phyloP scores from a whole-genome alignment of 2,329 filamentous ascomycete genomes.

The Arthrinium phaeospermum region DNA sequence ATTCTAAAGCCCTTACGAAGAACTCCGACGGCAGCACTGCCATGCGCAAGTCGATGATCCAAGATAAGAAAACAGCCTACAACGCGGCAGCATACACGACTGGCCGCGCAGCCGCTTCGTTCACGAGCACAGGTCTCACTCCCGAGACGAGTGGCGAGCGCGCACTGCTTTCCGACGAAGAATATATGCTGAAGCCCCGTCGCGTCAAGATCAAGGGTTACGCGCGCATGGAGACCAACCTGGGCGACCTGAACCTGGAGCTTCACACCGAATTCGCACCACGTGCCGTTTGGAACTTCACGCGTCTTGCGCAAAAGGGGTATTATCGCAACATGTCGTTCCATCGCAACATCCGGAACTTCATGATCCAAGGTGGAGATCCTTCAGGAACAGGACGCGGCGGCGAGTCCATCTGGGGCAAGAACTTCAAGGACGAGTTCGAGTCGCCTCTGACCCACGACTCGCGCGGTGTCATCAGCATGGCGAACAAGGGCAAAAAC shows the following conservation, averaged over 20 bases:
- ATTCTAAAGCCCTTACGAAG: slow-evolving; percentile 48
- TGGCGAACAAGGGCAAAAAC: slow-evolving; percentile 99
- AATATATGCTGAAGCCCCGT: slow-evolving; percentile 93
- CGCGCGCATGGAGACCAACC: slow-evolving; percentile 83
- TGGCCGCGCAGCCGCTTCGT: slow-evolving; percentile 87
- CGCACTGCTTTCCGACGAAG: slow-evolving; percentile 87
- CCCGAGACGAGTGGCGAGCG: slow-evolving; percentile 88
- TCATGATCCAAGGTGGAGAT: slow-evolving; percentile 98
- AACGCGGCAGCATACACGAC: slow-evolving; percentile 93
- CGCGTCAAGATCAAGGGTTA: slow-evolving; percentile 91
- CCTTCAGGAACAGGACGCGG: slow-evolving; percentile 90
- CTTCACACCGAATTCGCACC: slow-evolving; percentile 90
- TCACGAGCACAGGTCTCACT: slow-evolving; percentile 92
- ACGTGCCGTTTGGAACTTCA: slow-evolving; percentile 96
- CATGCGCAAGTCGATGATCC: slow-evolving; percentile 52
- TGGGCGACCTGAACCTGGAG: slow-evolving; percentile 86
- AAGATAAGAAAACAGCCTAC: slow-evolving; percentile 68
- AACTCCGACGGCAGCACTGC: slow-evolving; percentile 35
- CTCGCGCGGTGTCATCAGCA: slow-evolving; percentile 78
- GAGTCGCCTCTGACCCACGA: slow-evolving; percentile 89
- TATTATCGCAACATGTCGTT: slow-evolving; percentile 88
- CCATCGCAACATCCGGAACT: slow-evolving; percentile 92
- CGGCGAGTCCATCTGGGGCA: slow-evolving; percentile 91
- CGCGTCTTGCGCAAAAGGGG: slow-evolving; percentile 83
- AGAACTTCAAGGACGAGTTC: slow-evolving; percentile 92